Conservation (phyloP, 495 filamentous ascomycete genomes). For the Daldinia grandis region DNA sequence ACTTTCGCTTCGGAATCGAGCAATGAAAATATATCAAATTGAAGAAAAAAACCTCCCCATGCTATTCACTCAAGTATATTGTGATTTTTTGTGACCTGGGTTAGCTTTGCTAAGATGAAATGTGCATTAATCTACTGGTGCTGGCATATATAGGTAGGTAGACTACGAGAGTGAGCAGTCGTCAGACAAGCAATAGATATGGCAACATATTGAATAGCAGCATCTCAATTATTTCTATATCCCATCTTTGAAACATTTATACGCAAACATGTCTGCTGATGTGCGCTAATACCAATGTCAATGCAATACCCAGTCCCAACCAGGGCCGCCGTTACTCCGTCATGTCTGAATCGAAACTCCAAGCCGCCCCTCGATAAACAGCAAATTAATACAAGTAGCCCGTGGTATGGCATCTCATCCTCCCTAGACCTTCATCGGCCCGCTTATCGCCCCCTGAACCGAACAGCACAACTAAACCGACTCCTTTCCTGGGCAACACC, state of each 20-base stretch:
- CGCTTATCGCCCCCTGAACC: not conserved
- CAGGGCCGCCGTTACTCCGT: not conserved
- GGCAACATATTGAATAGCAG: not conserved
- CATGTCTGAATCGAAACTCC: not conserved
- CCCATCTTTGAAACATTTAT: not conserved
- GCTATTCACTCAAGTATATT: not conserved
- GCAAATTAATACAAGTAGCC: not conserved
- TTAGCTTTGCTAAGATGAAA: not conserved
- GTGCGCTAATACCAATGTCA: not conserved
- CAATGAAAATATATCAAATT: slow-evolving; percentile 1
- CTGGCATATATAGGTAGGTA: not conserved
- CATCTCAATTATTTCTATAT: not conserved
- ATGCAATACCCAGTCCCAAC: not conserved
- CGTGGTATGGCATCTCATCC: not conserved
- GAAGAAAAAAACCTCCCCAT: not conserved
- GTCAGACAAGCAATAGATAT: not conserved
- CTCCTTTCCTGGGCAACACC: not conserved
- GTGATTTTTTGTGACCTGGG: not conserved
- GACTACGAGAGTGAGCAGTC: not conserved
- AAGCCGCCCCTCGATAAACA: not conserved
- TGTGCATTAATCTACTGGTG: not conserved
- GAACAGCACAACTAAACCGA: not conserved
- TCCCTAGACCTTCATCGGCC: not conserved
- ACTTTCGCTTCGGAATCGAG: slow-evolving; percentile 15
- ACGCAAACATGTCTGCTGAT: not conserved